Evolutionary conservation across 2,329 filamentous ascomycete genomes (phyloP), one percentile per base, ranked within the genome.

Genomic region (Ophiostoma tasmaniense): DNA sequence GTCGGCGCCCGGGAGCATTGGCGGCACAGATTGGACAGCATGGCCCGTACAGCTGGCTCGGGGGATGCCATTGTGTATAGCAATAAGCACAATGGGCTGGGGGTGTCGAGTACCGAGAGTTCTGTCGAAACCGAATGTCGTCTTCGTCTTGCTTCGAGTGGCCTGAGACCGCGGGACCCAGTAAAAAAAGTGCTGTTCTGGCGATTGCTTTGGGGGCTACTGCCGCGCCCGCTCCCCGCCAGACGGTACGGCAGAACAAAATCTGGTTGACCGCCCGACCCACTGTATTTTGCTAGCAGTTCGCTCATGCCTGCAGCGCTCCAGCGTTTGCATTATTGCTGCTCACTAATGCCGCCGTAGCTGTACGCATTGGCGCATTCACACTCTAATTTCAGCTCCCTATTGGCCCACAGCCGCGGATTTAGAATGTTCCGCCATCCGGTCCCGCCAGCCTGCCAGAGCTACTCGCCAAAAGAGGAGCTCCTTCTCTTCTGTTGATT

Each of bases 1-100:
- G 67, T 55, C 8, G 68, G 50, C 25, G 70, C 30, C 64, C 69
- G 67, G 11, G 72, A 71, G 65, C 74, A 76, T 67, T 73, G 69
- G 37, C 74, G 72, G 69, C 75, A 76, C 30, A 74, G 30, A 20
- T 68, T 70, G 20, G 72, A 72, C 61, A 73, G 72, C 71, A 74
- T 70, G 62, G 72, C 70, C 61, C 74, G 71, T 64, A 75, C 69
- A 33, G 72, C 67, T 28, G 72, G 73, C 67, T 75, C 74, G 22
- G 71, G 61, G 42, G 70, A 65, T 62, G 67, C 71, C 70, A 71
- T 72, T 64, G 64, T 50, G 65, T 64, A 67, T 67, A 14, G 45
- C 3, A 35, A 20, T 3, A 64, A 20, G 33, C 30, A 64, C 30
- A 64, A 64, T 37, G 61, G 61, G 33, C 14, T 33, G 17, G 33